Percentiles rank a stretch among this genome's conserved stretches.
These are phyloP conservation scores for Eucalyptus sp. DNA, from an alignment of 345 rosid species.

Conservation along the genomic window DNA sequence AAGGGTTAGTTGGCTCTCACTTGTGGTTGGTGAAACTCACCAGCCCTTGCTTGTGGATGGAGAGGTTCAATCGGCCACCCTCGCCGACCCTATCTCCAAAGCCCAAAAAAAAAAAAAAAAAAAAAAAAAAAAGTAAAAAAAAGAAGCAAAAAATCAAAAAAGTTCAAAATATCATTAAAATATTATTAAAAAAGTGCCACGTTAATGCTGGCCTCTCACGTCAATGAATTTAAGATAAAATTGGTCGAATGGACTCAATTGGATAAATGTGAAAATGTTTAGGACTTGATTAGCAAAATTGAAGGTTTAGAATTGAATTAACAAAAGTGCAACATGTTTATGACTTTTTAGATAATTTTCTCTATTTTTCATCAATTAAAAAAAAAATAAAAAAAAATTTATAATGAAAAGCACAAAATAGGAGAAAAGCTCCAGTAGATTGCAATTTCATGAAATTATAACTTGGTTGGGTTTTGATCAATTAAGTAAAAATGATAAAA, in stretches of 20 bases:
- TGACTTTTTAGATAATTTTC: no score
- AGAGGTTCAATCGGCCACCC: accelerated
- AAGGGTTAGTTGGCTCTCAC: no score
- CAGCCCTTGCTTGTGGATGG: accelerated
- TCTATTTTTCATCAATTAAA: neutral
- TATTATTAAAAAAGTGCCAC: no score
- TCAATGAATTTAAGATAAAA: accelerated
- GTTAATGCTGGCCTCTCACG: accelerated
- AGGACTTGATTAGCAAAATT: no score
- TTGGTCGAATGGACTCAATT: accelerated
- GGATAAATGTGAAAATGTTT: no score
- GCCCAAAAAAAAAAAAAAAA: accelerated
- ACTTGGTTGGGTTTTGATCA: neutral
- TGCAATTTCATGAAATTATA: neutral
- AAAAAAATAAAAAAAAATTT: neutral
- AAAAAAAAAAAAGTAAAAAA: no score
- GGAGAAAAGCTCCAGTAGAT: neutral
- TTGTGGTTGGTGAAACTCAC: no score
- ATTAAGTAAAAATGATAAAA: neutral
- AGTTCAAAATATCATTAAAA: no score
- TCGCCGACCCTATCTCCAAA: no score
- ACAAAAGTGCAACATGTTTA: no score
- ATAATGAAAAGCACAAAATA: neutral
- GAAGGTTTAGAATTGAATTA: no score
- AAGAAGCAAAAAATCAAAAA: no score